A percentile compares a stretch with the other conserved stretches of the same genome.
Evolutionary conservation across 2,329 filamentous ascomycete genomes (phyloP).

Genomic region (Colletotrichum lupini): DNA sequence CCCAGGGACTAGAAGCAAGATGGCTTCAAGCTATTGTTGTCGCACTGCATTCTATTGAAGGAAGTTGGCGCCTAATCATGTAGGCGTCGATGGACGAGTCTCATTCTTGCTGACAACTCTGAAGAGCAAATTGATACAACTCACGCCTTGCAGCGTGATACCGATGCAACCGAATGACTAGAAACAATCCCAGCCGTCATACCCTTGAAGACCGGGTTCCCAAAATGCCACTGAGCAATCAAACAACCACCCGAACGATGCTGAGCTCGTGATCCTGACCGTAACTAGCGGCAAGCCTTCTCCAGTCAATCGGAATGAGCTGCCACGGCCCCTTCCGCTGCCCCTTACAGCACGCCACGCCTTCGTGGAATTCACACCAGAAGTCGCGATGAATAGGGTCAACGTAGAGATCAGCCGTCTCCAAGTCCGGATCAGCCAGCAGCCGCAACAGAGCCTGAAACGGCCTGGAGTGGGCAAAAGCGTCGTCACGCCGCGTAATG

Average conservation of each 20-base stretch:
- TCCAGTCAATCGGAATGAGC: constrained; percentile 46
- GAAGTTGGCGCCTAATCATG: background rate
- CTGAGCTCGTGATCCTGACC: constrained; percentile 38
- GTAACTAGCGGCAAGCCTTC: constrained; percentile 39
- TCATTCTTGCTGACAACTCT: background rate
- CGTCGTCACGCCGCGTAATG: constrained; percentile 28
- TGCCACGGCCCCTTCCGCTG: constrained; percentile 31
- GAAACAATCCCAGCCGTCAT: background rate
- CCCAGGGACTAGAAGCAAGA: background rate
- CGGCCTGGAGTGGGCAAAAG: constrained; percentile 29
- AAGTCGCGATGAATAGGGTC: constrained; percentile 47
- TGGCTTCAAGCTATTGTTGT: background rate
- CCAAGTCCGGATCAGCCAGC: constrained; percentile 57
- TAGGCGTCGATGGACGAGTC: background rate
- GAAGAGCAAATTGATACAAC: too few species aligned
- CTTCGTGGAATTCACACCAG: constrained; percentile 56
- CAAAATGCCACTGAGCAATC: background rate
- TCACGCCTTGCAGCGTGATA: background rate
- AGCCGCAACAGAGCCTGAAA: constrained; percentile 50
- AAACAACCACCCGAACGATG: constrained; percentile 30
- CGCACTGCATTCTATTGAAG: background rate
- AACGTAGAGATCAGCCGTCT: constrained; percentile 51
- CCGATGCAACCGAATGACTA: background rate
- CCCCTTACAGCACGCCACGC: constrained; percentile 33
- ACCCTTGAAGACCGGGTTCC: background rate